These are phyloP conservation scores for Chrysochromulina parva DNA, from an alignment of 78 protist genomes.

Conservation along the genomic window DNA sequence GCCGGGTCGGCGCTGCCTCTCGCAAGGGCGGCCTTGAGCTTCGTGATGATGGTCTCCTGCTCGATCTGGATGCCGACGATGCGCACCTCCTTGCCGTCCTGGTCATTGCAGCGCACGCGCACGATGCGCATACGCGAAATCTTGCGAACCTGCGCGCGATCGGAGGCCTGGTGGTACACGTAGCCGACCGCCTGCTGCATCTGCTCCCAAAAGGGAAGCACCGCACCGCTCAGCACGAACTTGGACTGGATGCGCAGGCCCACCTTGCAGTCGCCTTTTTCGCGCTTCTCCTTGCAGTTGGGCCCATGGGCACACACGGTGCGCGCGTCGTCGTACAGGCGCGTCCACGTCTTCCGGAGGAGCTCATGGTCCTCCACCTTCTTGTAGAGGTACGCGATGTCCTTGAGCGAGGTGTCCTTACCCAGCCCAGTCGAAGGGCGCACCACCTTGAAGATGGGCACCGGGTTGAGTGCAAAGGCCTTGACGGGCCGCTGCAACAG, in stretches of 20 bases:
- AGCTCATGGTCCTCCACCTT: background rate
- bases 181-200: background rate
- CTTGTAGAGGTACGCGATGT: background rate
- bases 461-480: background rate
- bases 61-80: background rate
- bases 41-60: background rate
- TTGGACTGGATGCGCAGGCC: background rate
- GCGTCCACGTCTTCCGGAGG: background rate
- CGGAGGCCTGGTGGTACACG: background rate
- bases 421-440: background rate
- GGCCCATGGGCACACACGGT: background rate
- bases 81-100: background rate
- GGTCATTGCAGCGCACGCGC: background rate
- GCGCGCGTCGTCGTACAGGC: background rate
- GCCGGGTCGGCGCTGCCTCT: too few species aligned
- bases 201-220: background rate
- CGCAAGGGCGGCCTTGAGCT: too few species aligned
- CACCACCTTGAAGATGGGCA: background rate
- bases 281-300: background rate
- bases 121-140: background rate
- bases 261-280: background rate
- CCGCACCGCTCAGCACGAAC: background rate
- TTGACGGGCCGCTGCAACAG: background rate
- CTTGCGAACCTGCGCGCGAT: background rate
- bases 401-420: background rate